Conservation (phyloP, 768 basidiomycete species). For the Clitopilus passeckerianus region DNA sequence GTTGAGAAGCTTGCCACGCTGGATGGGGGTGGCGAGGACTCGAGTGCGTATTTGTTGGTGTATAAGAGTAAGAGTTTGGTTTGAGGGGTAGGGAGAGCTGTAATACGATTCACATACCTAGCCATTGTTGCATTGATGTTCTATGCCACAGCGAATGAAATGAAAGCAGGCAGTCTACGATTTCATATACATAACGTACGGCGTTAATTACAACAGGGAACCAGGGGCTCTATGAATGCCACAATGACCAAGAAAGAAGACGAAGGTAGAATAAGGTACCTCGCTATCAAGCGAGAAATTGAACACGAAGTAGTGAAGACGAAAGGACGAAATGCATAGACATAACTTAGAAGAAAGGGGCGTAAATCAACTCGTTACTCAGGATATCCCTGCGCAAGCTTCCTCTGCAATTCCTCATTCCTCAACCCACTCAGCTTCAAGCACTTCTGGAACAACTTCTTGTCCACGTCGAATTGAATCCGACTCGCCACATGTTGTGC, state of each 20-base stretch:
- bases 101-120: too few species aligned
- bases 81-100: too few species aligned
- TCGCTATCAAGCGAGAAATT: neutral
- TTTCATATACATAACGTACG: neutral
- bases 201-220: neutral
- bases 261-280: neutral
- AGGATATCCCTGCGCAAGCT: neutral
- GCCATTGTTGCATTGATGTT: neutral
- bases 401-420: neutral
- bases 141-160: too few species aligned
- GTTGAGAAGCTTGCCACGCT: conserved; percentile 79
- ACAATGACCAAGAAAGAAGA: neutral
- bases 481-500: conserved; percentile 80
- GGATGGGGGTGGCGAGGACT: conserved; percentile 91
- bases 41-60: conserved; percentile 83
- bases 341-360: conserved; percentile 5
- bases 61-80: conserved; percentile 59
- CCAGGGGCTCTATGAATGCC: neutral
- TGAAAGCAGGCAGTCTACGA: neutral
- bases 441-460: conserved; percentile 73
- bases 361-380: neutral
- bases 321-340: conserved; percentile 7
- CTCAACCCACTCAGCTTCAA: conserved; percentile 55
- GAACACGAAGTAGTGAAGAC: neutral
- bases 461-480: conserved; percentile 66